Evolutionary conservation across 2,329 filamentous ascomycete species (phyloP).

Genomic region (Ophiocordyceps camponoti-floridani): DNA sequence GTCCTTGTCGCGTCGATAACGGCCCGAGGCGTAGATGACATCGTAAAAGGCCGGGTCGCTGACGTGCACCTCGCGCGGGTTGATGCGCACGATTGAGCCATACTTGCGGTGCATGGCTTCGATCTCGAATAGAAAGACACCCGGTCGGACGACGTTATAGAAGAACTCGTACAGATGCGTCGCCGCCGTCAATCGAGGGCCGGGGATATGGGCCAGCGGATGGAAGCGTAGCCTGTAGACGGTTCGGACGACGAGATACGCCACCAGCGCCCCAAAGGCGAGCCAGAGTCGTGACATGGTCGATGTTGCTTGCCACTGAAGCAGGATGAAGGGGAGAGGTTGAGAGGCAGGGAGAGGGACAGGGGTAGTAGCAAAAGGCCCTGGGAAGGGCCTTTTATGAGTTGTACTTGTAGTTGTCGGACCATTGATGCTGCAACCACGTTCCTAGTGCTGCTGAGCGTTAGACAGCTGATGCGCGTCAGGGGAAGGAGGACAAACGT

Average conservation of each 20-base stretch:
- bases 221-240: neutral
- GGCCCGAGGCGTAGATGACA: neutral
- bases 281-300: neutral
- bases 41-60: neutral
- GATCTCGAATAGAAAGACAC: neutral
- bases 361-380: too few species aligned
- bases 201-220: neutral
- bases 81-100: neutral
- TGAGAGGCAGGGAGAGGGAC: too few species aligned
- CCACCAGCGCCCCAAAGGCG: neutral
- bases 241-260: neutral
- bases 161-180: neutral
- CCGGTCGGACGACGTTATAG: neutral
- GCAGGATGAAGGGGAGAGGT: neutral
- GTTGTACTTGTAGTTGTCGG: too few species aligned
- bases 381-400: too few species aligned
- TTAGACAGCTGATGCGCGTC: too few species aligned
- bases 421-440: too few species aligned
- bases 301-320: neutral
- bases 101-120: neutral
- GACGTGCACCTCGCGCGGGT: neutral
- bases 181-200: neutral
- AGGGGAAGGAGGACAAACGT: too few species aligned
- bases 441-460: too few species aligned
- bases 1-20: neutral